Evolutionary conservation across 2,329 filamentous ascomycete species (phyloP).

Genomic region (Cytospora piceae): DNA sequence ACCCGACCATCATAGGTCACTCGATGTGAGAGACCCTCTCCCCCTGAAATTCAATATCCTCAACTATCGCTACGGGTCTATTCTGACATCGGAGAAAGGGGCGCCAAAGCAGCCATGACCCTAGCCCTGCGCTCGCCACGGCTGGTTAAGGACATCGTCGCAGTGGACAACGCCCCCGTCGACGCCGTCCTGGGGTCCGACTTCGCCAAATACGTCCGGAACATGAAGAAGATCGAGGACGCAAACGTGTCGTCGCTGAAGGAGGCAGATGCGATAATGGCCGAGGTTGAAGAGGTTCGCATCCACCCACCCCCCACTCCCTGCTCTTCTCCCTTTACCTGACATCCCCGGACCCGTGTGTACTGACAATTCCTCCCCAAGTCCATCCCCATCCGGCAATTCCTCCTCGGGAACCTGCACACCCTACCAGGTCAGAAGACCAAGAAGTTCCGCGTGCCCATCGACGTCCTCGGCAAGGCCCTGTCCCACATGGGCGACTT

Average conservation of each 20-base stretch:
- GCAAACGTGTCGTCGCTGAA: constrained; percentile 68
- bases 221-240: constrained; percentile 80
- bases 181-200: constrained; percentile 74
- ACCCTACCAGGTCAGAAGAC: constrained; percentile 54
- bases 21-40: constrained; percentile 70
- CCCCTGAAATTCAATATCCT: not conserved
- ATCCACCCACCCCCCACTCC: not conserved
- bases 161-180: constrained; percentile 91
- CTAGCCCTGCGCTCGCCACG: constrained; percentile 74
- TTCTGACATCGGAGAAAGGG: constrained; percentile 52
- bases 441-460: constrained; percentile 78
- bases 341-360: too few species aligned
- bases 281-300: constrained; percentile 69
- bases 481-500: constrained; percentile 85
- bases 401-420: constrained; percentile 84
- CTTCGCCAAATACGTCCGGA: constrained; percentile 80
- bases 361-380: constrained; percentile 36
- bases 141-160: constrained; percentile 70
- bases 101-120: constrained; percentile 91
- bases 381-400: constrained; percentile 81
- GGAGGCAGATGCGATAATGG: constrained; percentile 80
- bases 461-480: constrained; percentile 68
- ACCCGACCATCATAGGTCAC: constrained; percentile 84
- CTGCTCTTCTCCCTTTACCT: not conserved
- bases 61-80: not conserved